Percentiles rank a stretch among this genome's conserved stretches.
Evolutionary conservation across 2,329 filamentous ascomycete species (phyloP).

Genomic region (Fusarium brachygibbosum): DNA sequence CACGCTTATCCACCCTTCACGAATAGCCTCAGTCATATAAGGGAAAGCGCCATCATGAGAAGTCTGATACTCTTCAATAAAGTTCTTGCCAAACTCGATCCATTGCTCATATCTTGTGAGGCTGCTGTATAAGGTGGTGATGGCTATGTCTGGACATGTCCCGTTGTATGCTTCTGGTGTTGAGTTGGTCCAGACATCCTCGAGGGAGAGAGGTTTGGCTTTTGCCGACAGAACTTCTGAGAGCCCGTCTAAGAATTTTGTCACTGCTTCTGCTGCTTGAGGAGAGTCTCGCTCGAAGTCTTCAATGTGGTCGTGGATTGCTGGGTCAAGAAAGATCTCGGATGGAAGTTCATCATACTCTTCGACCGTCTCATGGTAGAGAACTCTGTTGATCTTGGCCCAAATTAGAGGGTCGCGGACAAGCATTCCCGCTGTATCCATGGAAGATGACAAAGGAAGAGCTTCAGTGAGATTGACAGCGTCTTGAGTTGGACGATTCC

Average conservation of each 20-base stretch:
- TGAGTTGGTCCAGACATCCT: not conserved
- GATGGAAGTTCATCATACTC: constrained; percentile 3
- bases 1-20: not conserved
- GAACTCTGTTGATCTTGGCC: constrained; percentile 8
- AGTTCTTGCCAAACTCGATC: constrained; percentile 1
- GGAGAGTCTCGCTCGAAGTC: not conserved
- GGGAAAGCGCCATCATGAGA: constrained; percentile 12
- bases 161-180: not conserved
- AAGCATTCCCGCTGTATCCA: constrained; percentile 54
- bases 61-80: constrained; percentile 8
- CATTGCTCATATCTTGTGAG: constrained; percentile 24
- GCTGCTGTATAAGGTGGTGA: not conserved
- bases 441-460: constrained; percentile 56
- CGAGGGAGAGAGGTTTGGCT: not conserved
- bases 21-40: not conserved
- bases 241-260: not conserved
- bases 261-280: not conserved
- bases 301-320: not conserved
- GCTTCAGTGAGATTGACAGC: constrained; percentile 58
- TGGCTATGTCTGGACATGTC: not conserved
- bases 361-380: constrained; percentile 4
- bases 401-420: constrained; percentile 2
- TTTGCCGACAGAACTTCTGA: not conserved
- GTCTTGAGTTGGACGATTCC: constrained; percentile 57
- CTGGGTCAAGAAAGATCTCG: not conserved